Evolutionary conservation across 1,284 basidiomycete species (phyloP).

Genomic region (Ceratobasidium sp.): DNA sequence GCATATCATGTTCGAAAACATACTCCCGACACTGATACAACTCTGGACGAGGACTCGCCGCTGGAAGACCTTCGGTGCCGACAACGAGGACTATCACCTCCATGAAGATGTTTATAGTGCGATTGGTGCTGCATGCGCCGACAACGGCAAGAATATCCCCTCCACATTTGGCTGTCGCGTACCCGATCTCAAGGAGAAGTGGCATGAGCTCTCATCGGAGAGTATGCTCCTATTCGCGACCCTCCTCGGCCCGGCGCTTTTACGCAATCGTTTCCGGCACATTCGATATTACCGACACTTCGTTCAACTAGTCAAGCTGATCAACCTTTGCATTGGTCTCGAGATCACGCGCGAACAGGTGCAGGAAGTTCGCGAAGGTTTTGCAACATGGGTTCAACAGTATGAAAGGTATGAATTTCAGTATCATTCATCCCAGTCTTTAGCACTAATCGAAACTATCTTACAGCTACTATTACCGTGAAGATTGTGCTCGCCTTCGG

Average conservation of each 20-base stretch:
- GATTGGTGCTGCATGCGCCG: constrained; percentile 54
- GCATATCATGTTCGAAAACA: constrained; percentile 45
- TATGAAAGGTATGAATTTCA: constrained; percentile 57
- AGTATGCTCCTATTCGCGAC: constrained; percentile 56
- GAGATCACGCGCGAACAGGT: constrained; percentile 55
- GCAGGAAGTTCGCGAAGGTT: constrained; percentile 51
- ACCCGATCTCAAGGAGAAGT: constrained; percentile 56
- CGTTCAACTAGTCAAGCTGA: constrained; percentile 55
- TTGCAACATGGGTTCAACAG: constrained; percentile 58
- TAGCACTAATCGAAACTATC: not conserved
- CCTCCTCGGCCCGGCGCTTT: constrained; percentile 58
- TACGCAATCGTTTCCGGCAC: constrained; percentile 52
- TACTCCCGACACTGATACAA: constrained; percentile 24
- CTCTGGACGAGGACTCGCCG: constrained; percentile 27
- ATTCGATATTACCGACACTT: constrained; percentile 59
- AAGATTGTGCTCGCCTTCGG: constrained; percentile 50
- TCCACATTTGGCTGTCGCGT: constrained; percentile 55
- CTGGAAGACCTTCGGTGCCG: not conserved
- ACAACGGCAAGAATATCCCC: constrained; percentile 55
- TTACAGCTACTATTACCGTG: constrained; percentile 58
- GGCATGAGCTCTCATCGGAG: constrained; percentile 51
- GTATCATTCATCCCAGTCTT: constrained; percentile 52
- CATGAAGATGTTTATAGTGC: not conserved
- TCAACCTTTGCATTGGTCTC: constrained; percentile 58
- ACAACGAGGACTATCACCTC: constrained; percentile 2